Evolutionary conservation across 2,329 filamentous ascomycete species (phyloP).

Genomic region (Ophiostoma angusticollis): DNA sequence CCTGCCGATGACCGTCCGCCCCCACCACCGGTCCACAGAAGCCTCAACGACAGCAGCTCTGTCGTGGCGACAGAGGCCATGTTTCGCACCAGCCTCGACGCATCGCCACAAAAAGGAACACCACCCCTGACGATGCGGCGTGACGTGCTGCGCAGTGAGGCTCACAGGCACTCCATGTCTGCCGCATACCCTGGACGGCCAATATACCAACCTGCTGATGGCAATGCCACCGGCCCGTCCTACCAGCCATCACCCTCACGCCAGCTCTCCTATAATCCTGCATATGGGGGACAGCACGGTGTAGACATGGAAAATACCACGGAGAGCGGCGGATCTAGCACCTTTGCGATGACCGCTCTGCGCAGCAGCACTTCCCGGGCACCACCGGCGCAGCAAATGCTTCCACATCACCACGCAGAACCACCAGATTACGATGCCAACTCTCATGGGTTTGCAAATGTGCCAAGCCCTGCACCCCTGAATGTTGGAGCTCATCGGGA

Average conservation of each 20-base stretch:
- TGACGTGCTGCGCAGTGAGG: conserved; percentile 44
- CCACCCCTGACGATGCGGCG: conserved; percentile 39
- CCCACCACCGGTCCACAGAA: conserved; percentile 43
- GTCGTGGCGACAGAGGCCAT: conserved; percentile 26
- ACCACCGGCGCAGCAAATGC: conserved; percentile 12
- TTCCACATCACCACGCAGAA: conserved; percentile 8
- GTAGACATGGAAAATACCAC: conserved; percentile 52
- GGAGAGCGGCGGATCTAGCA: conserved; percentile 37
- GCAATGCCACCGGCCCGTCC: conserved; percentile 22
- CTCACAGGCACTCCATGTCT: conserved; percentile 38
- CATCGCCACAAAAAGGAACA: conserved; percentile 28
- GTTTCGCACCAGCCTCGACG: conserved; percentile 29
- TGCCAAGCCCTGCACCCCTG: conserved; percentile 31
- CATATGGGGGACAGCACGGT: conserved; percentile 32
- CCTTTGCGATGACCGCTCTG: conserved; percentile 14
- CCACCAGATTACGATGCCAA: conserved; percentile 13
- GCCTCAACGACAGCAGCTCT: conserved; percentile 31
- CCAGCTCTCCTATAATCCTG: conserved; percentile 38
- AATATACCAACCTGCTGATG: conserved; percentile 37
- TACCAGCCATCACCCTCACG: conserved; percentile 26
- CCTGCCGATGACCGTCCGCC: conserved; percentile 33
- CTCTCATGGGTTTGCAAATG: conserved; percentile 26
- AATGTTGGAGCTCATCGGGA: conserved; percentile 26
- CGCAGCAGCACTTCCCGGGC: conserved; percentile 18
- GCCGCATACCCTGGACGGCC: conserved; percentile 39